Percentiles rank a stretch among this genome's conserved stretches.
Evolutionary conservation across 345 rosid genomes (phyloP).

Genomic region (Ricinus communis): DNA sequence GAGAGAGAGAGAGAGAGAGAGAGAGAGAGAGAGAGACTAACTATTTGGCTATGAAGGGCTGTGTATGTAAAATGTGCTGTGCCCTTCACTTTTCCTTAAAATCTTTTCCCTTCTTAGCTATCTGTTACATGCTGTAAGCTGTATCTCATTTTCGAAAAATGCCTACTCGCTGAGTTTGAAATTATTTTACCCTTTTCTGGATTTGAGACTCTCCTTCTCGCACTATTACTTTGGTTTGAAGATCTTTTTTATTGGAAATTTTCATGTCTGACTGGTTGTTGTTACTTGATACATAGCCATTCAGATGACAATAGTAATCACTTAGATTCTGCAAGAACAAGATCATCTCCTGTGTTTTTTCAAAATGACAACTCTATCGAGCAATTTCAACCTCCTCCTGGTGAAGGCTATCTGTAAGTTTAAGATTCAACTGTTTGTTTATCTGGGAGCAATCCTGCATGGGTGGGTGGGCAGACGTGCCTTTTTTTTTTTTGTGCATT

Average conservation of each 20-base stretch:
- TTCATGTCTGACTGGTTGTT: slow-evolving; percentile 8
- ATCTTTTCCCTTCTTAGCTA: neutral
- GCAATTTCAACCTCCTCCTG: slow-evolving; percentile 31
- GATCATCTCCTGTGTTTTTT: slow-evolving; percentile 32
- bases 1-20: too few relatives aligned
- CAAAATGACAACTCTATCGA: slow-evolving; percentile 27
- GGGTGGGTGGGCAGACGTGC: neutral
- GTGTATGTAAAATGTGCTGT: neutral
- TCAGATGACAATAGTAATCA: slow-evolving; percentile 28
- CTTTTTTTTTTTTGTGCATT: neutral
- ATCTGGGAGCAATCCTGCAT: neutral
- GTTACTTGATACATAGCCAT: slow-evolving; percentile 30
- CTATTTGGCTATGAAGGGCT: neutral
- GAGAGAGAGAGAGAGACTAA: too few relatives aligned
- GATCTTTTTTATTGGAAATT: neutral
- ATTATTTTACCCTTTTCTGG: neutral
- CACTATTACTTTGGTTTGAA: neutral
- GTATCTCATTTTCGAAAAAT: neutral
- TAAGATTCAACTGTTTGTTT: slow-evolving; percentile 2
- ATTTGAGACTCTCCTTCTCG: slow-evolving; percentile 7
- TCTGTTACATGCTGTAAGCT: neutral
- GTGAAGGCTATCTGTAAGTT: slow-evolving; percentile 43
- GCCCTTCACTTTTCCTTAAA: neutral
- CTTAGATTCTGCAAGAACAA: slow-evolving; percentile 29
- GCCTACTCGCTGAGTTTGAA: neutral